These are phyloP conservation scores for Pterula multifida DNA, from an alignment of 1,284 basidiomycete species.

Conservation along the genomic window DNA sequence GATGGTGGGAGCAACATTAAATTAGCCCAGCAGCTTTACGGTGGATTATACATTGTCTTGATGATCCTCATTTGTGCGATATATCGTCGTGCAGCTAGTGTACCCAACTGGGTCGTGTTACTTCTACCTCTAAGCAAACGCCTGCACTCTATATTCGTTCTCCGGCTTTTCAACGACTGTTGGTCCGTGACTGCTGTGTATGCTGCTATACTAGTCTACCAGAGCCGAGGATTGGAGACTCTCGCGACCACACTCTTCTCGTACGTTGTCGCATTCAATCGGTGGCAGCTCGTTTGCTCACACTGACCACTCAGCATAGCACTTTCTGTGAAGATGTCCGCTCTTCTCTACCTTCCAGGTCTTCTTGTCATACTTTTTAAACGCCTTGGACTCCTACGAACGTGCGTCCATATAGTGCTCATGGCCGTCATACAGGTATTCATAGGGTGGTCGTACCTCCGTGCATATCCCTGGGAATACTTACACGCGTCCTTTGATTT, in stretches of 20 bases:
- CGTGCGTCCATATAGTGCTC: constrained; percentile 40
- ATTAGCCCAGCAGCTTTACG: constrained; percentile 73
- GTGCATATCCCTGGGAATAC: constrained; percentile 54
- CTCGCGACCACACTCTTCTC: constrained; percentile 61
- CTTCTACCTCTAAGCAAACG: constrained; percentile 83
- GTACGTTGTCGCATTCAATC: constrained; percentile 28
- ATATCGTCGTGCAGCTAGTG: constrained; percentile 48
- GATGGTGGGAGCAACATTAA: constrained; percentile 48
- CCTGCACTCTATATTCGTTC: constrained; percentile 85
- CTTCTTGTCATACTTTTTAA: constrained; percentile 74
- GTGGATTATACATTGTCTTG: constrained; percentile 56
- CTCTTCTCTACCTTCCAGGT: constrained; percentile 86
- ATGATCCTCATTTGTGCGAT: constrained; percentile 56
- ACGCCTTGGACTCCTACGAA: constrained; percentile 49
- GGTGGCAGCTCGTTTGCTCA: constrained; percentile 1
- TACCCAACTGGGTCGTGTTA: constrained; percentile 74
- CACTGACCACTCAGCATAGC: constrained; percentile 50
- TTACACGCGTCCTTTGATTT: constrained; percentile 77
- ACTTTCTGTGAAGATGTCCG: constrained; percentile 93
- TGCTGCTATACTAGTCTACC: constrained; percentile 49
- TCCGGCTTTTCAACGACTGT: constrained; percentile 94
- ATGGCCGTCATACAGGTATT: constrained; percentile 48
- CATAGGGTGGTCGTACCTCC: constrained; percentile 67
- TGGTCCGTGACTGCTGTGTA: constrained; percentile 63
- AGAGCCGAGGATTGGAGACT: constrained; percentile 39